phyloP scores from a whole-genome alignment of 805 yeast species.

The Candida hungchunana region DNA sequence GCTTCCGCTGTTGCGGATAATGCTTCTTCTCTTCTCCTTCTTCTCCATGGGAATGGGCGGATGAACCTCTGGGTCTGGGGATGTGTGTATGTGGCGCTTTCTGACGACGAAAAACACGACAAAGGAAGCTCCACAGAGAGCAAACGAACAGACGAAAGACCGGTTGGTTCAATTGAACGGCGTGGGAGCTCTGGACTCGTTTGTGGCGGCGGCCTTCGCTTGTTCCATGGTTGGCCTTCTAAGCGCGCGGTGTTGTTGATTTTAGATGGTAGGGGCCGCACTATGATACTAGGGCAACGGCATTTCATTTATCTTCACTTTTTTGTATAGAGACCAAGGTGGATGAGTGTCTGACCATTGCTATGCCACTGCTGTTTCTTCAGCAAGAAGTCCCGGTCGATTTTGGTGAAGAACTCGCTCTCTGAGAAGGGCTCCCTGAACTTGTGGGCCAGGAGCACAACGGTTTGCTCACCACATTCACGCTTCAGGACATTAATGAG shows the following conservation, averaged over 20 bases:
- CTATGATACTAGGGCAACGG: neutral
- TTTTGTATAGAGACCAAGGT: constrained; percentile 20
- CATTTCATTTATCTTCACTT: neutral
- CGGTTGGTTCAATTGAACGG: no score
- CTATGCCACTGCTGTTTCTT: constrained; percentile 20
- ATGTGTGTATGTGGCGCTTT: neutral
- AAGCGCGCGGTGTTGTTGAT: no score
- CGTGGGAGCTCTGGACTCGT: no score
- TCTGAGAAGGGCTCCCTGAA: constrained; percentile 27
- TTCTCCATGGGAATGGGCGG: constrained; percentile 4
- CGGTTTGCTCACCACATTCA: constrained; percentile 14
- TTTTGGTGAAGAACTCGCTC: constrained; percentile 21
- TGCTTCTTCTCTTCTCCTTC: constrained; percentile 24
- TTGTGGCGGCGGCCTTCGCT: no score
- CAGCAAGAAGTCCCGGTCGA: constrained; percentile 7
- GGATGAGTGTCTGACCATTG: constrained; percentile 16
- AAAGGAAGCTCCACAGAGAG: neutral
- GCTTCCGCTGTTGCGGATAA: constrained; percentile 22
- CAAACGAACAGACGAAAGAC: neutral
- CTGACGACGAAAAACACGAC: neutral
- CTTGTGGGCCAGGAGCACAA: constrained; percentile 22
- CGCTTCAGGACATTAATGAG: constrained; percentile 29
- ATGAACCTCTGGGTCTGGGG: neutral
- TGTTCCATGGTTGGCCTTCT: no score
- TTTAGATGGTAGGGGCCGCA: no score